Evolutionary conservation across 2,329 filamentous ascomycete species (phyloP), one percentile per base, ranked within the genome.

Genomic region (Colletotrichum salicis): DNA sequence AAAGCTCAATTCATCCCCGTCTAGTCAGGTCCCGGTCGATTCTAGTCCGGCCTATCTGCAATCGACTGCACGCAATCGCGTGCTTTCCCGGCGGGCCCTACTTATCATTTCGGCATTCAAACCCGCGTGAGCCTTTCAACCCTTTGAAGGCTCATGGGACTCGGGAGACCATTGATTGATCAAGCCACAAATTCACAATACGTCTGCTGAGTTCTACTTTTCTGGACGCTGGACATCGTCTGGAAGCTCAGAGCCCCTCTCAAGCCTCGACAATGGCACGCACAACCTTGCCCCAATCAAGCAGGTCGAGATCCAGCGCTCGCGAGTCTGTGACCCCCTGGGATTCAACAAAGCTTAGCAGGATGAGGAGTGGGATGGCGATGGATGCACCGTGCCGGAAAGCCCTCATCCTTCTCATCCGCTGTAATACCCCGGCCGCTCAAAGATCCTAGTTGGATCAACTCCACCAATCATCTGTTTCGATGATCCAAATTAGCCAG

Each of bases 1-100:
- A 33, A 70, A 48, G 45, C 63, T 62, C 68, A 67, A 68, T 55
- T 27, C 41, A 54, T 55, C 58, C 64, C 58, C 52, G 58, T 58
- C 58, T 63, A 71, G 64, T 58, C 64, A 71, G 69, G 64, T 24
- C 64, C 67, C 58, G 24, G 51, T 24, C 22, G 41, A 45, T 52
- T 24, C 11, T 22, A 24, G 15, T 31, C 13, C 29, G 29, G 52
- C 31, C 37, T 59, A 55, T 52, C 52, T 63, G 54, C 64, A 64
- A 63, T 54, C 45, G 45, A 51, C 37, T 54, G 67, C 54, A 45
- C 54, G 59, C 65, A 64, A 68, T 71, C 59, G 69, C 69, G 64
- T 71, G 69, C 69, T 71, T 58, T 33, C 55, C 22, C 35, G n/a
- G 64, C 65, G 59, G 69, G 59, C 22, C 65, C 59, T 54, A 19